Evolutionary conservation across 306 rosid species (phyloP), one percentile per base, ranked within the genome.

Genomic region (Gastrolobium villosum): DNA sequence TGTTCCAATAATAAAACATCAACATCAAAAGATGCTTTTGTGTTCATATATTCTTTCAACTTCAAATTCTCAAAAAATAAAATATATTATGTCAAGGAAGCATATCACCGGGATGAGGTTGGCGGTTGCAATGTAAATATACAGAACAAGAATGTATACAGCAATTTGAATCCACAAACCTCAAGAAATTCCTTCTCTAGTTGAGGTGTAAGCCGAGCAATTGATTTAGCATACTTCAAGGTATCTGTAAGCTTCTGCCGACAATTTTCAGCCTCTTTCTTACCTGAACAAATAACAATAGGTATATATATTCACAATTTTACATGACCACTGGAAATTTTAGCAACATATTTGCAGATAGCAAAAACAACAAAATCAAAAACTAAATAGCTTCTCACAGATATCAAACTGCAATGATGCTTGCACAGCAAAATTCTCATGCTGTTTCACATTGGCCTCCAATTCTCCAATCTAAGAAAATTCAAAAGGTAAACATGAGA

Each of bases 131-230:
- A 15, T 7, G 13, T n/a, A 34, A 10, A 46, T 11, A 55, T 8
- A 39, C 5, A 45, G 14, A 62, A 45, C 60, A 54, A 31, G 28
- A 52, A 10, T 45, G 36, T 50, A 63, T 1, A 14, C 76, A 1
- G 26, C 35, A 56, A 39, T 69, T 5, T 14, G 45, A 68, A 56
- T 72, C 61, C 26, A 83, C 88, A 78, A 79, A 94, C 99, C 99
- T 95, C 88, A 40, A 91, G 90, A 89, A 95, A 95, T 81, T 84
- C 91, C 86, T 84, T 89, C 87, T 89, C 86, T 13, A 92, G 88
- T 32, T 86, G 90, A 8, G 94, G 86, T 60, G 99, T 95, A 76
- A 95, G 86, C 37, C 63, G 81, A 2, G 92, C 97, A 80, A 92
- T 63, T 35, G 95, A 92, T 68, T 92, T 93, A 10, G 99, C 99